Percentiles rank a stretch among this genome's conserved stretches.
These are phyloP conservation scores for Sporothrix euskadiensis DNA, from an alignment of 2,329 filamentous ascomycete species.

Conservation along the genomic window DNA sequence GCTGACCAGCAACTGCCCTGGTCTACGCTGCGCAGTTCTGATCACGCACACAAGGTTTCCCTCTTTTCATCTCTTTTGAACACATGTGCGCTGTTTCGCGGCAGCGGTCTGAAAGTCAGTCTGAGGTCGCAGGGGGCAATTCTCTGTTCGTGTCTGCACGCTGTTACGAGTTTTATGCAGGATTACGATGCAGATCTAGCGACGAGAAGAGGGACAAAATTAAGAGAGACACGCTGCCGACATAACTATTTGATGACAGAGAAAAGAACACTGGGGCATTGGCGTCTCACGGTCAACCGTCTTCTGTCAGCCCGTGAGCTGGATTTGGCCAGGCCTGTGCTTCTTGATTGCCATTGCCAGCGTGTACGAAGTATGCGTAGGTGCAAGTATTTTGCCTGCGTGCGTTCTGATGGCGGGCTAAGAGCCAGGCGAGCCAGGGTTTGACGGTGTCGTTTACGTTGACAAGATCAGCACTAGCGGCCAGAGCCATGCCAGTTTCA, in stretches of 20 bases:
- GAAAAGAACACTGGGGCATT: not conserved
- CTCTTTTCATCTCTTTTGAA: not conserved
- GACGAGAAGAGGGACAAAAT: not conserved
- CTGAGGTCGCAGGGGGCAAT: slow-evolving; percentile 7
- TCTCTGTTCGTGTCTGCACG: not conserved
- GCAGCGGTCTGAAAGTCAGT: not conserved
- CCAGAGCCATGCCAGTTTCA: slow-evolving; percentile 6
- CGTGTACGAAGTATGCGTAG: not conserved
- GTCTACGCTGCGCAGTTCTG: not conserved
- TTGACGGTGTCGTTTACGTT: not conserved
- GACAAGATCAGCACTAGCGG: not conserved
- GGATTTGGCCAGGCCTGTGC: not conserved
- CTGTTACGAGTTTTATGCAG: not conserved
- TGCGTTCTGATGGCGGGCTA: too few species aligned
- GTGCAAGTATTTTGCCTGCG: not conserved
- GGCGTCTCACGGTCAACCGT: slow-evolving; percentile 10
- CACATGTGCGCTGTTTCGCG: not conserved
- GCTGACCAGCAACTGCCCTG: not conserved
- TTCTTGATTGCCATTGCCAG: not conserved
- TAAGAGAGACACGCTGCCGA: not conserved
- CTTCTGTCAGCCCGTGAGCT: not conserved
- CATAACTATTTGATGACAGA: not conserved
- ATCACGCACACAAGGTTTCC: not conserved
- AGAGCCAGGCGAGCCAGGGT: not conserved
- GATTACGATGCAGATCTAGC: not conserved